Evolutionary conservation across 2,329 filamentous ascomycete species (phyloP).

Genomic region (Cytospora paraplurivora): DNA sequence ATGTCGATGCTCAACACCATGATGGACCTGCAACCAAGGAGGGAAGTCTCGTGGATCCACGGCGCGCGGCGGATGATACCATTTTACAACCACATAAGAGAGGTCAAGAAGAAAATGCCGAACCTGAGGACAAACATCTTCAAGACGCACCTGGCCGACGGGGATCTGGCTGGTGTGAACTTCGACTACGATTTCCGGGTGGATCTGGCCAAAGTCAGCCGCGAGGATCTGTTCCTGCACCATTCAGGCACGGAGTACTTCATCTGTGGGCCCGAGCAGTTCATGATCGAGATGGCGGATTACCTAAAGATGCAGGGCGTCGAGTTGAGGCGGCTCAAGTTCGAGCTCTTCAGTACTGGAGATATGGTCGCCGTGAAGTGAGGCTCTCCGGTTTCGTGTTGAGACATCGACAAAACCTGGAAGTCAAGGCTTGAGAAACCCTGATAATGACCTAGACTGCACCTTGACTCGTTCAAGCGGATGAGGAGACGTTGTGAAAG

Average conservation of each 20-base stretch:
- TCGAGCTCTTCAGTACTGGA: conserved; percentile 51
- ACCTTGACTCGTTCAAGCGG: no score
- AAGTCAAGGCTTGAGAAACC: no score
- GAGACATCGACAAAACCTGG: background rate
- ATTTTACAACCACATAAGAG: conserved; percentile 55
- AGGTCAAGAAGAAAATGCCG: conserved; percentile 42
- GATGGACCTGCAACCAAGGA: conserved; percentile 45
- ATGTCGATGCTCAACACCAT: conserved; percentile 62
- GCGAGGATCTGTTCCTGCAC: conserved; percentile 48
- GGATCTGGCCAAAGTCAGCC: conserved; percentile 49
- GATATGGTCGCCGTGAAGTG: conserved; percentile 39
- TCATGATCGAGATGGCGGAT: conserved; percentile 54
- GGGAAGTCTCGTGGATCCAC: conserved; percentile 62
- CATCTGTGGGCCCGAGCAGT: conserved; percentile 57
- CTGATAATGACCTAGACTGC: no score
- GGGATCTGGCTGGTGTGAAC: conserved; percentile 47
- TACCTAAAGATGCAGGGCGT: conserved; percentile 47
- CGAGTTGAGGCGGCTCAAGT: conserved; percentile 43
- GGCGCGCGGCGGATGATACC: conserved; percentile 54
- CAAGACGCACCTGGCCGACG: conserved; percentile 50
- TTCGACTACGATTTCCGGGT: conserved; percentile 49
- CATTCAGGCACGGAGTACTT: conserved; percentile 54
- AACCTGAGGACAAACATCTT: conserved; percentile 50
- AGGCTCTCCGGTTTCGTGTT: background rate
- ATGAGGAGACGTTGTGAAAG: no score